Evolutionary conservation across 192 early-diverging fungal genomes (phyloP).

Genomic region (Gryganskiella cystojenkinii): DNA sequence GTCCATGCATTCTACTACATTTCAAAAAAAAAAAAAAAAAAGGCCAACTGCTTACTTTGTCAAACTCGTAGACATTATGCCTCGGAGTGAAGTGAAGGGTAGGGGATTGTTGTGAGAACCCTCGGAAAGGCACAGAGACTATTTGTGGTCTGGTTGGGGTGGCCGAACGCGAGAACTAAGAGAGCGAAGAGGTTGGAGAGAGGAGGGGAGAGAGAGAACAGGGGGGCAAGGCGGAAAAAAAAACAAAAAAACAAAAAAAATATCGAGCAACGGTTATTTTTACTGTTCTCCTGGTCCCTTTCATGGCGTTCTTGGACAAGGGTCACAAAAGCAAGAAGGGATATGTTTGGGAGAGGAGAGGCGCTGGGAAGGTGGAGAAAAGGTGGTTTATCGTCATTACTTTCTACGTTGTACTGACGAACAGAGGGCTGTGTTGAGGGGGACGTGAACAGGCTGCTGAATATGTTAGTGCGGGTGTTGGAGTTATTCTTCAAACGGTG

Average conservation of each 20-base stretch:
- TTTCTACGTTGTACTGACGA: no score
- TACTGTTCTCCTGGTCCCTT: no score
- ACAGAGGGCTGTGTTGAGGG: no score
- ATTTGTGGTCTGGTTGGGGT: background rate
- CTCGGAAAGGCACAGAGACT: no score
- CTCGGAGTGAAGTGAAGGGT: background rate
- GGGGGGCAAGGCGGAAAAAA: background rate
- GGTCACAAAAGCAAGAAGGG: no score
- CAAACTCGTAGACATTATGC: constrained; percentile 24
- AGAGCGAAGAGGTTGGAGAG: background rate
- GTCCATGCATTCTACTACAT: background rate
- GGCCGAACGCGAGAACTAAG: background rate
- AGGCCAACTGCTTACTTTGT: constrained; percentile 19
- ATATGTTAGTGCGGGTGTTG: background rate
- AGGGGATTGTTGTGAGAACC: no score
- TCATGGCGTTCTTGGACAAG: no score
- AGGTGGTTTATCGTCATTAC: no score
- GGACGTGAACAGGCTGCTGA: background rate
- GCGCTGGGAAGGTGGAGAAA: no score
- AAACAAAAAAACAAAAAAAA: background rate
- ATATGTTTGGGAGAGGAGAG: no score
- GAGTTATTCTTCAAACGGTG: background rate
- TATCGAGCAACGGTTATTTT: background rate
- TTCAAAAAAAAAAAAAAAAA: background rate
- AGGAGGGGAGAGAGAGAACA: background rate